Percentiles rank a stretch among this genome's conserved stretches.
Conservation (phyloP, 768 basidiomycete species). For the Dioszegia crocea region DNA sequence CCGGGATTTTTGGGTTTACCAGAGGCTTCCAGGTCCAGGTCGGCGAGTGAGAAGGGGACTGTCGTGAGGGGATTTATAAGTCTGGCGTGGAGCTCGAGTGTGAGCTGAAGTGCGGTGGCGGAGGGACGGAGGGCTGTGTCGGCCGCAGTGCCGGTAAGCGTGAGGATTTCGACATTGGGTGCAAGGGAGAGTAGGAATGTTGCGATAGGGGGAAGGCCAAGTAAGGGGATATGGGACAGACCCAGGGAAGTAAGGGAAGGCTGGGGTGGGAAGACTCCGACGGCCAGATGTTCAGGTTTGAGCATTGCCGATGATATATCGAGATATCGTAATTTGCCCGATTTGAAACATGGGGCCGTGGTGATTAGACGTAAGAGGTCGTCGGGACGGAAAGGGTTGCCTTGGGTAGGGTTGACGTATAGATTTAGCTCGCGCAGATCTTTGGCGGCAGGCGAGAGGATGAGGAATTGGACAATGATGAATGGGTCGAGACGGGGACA, state of each 20-base stretch:
- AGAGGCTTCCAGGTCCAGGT: constrained; percentile 27
- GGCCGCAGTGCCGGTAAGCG: constrained; percentile 72
- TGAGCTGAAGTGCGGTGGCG: constrained; percentile 62
- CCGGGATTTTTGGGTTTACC: constrained; percentile 42
- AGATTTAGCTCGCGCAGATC: constrained; percentile 68
- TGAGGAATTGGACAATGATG: constrained; percentile 68
- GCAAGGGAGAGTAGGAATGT: constrained; percentile 68
- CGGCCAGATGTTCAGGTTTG: constrained; percentile 57
- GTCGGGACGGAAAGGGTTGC: constrained; percentile 73
- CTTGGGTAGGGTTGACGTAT: constrained; percentile 55
- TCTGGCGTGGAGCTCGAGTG: constrained; percentile 69
- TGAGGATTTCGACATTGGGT: constrained; percentile 75
- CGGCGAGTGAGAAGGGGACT: constrained; percentile 69
- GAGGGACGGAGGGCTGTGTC: constrained; percentile 52
- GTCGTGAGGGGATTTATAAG: constrained; percentile 76
- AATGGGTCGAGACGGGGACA: constrained; percentile 79
- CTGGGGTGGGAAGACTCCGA: constrained; percentile 59
- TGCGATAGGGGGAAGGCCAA: constrained; percentile 64
- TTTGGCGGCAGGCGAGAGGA: constrained; percentile 62
- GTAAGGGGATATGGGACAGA: constrained; percentile 73
- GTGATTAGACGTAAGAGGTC: constrained; percentile 67
- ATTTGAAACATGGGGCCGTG: constrained; percentile 72
- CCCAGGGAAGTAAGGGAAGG: constrained; percentile 79
- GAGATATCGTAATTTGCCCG: constrained; percentile 73
- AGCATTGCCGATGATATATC: constrained; percentile 83